Evolutionary conservation across 805 yeast genomes (phyloP), one percentile per base, ranked within the genome.

Genomic region (Candida tallmaniae): DNA sequence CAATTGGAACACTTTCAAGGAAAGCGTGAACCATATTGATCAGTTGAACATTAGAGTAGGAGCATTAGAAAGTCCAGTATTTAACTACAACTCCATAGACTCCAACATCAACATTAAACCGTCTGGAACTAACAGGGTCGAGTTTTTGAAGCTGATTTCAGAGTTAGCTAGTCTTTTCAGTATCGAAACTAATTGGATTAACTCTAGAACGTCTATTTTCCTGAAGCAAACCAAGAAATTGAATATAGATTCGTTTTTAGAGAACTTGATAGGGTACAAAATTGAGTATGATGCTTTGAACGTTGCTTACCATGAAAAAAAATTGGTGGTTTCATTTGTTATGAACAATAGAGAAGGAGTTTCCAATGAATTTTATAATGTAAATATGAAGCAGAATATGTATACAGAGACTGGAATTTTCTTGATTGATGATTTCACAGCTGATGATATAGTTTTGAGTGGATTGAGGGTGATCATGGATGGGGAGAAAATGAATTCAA

Each of bases 331-430:
- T 17, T 39, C 37, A 17, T 34, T 37, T 17, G 34, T 47, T 11
- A 37, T 40, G 28, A 24, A 39, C 3, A 32, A 24, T 23, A 12
- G 11, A 7, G 2, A 24, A 12, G 4, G 18, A 26, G 7, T 19
- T 31, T 6, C 23, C 27, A 21, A 23, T 13, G n/a, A n/a, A n/a
- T 10, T 20, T 20, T 14, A 14, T 5, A 18, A 16, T 3, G 4
- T 28, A 6, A 18, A 27, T 16, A 13, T 23, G 5, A 5, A 11
- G 12, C 26, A 31, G 11, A 40, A 32, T 7, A 19, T 23, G n/a
- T 42, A 46, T 17, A 55, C 54, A 19, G 72, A 67, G 39, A 41
- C 64, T 6, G 73, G 72, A 1, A 42, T 67, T 9, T 67, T 67
- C 41, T 35, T 52, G 18, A 27, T 54, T 5, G 63, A 62, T 31